These are phyloP conservation scores for Acephala macrosclerotiorum DNA, from an alignment of 2,329 filamentous ascomycete genomes.

Conservation along the genomic window DNA sequence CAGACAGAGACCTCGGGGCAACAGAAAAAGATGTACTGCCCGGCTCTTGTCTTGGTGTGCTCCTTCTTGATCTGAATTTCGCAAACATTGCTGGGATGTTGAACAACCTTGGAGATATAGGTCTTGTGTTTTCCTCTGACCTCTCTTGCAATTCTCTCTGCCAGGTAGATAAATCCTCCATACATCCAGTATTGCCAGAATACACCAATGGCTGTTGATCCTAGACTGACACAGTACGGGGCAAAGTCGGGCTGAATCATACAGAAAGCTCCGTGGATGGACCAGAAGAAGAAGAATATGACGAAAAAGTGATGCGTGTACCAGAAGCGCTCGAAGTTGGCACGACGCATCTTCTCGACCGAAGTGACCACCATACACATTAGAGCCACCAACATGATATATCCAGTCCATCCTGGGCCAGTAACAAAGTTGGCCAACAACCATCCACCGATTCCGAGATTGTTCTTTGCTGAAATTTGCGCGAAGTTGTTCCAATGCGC, in stretches of 20 bases:
- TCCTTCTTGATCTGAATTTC: slow-evolving; percentile 95
- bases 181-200: slow-evolving; percentile 95
- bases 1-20: slow-evolving; percentile 86
- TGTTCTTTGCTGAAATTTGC: slow-evolving; percentile 76
- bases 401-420: slow-evolving; percentile 86
- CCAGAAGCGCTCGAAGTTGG: slow-evolving; percentile 91
- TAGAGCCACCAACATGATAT: slow-evolving; percentile 80
- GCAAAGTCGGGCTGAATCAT: slow-evolving; percentile 88
- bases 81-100: slow-evolving; percentile 87
- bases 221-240: slow-evolving; percentile 77
- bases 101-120: slow-evolving; percentile 87
- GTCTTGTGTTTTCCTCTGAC: slow-evolving; percentile 83
- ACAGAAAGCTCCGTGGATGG: slow-evolving; percentile 87
- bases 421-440: slow-evolving; percentile 79
- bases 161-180: slow-evolving; percentile 80
- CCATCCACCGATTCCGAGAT: slow-evolving; percentile 80
- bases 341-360: slow-evolving; percentile 77
- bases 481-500: slow-evolving; percentile 90
- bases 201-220: slow-evolving; percentile 71
- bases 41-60: slow-evolving; percentile 79
- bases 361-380: slow-evolving; percentile 83
- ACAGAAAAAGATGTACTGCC: slow-evolving; percentile 90
- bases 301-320: slow-evolving; percentile 90
- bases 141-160: slow-evolving; percentile 81
- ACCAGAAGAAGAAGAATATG: slow-evolving; percentile 90